Base-by-base conservation (phyloP, 106 monocot genomes). In the Posidonia australis region DNA sequence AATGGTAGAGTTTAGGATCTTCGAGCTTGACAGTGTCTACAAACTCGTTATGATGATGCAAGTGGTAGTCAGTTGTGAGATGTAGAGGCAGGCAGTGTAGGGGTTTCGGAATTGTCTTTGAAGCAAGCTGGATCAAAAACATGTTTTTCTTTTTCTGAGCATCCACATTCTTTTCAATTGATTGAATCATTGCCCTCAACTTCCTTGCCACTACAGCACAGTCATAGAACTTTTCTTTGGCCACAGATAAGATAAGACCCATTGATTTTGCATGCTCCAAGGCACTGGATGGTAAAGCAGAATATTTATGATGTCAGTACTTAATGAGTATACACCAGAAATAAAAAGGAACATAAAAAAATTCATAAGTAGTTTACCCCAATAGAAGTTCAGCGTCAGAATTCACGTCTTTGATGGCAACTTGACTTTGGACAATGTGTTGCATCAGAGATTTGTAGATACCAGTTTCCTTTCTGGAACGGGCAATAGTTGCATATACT, bases 41-140 rank as follows among this genome's bases (percentile, higher is more conserved):
- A 27, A 83, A 78, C 31, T 81, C 60, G 46, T 76, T 78, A 12
- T 67, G 48, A 21, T 77, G 29, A 51, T 77, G 60, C 29, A 84
- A 63, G 53, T 72, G 79, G 41, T 81, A 90, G 21, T 90, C 90
- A 42, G 68, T 72, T 12, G 90, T 79, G 43, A 90, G 86, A 23
- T 77, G 77, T 61, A 90, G 59, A 0, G 90, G 75, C 59, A 90
- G 86, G 47, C 90, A 90, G 64, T 90, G 90, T 28, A 90, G 83
- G 58, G 81, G 83, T 72, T 83, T 90, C 0, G 90, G 86, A 29
- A 90, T 25, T 14, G 90, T 79, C 80, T 90, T 90, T 21, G 90
- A 83, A 12, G 80, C 73, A 72, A 86, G 73, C 63, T 90, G 90
- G 62, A 73, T 77, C 28, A 90, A 62, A 58, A 76, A 83, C 9